Evolutionary conservation across 2,329 filamentous ascomycete species (phyloP), one percentile per base, ranked within the genome.

Genomic region (Fusarium sacchari): DNA sequence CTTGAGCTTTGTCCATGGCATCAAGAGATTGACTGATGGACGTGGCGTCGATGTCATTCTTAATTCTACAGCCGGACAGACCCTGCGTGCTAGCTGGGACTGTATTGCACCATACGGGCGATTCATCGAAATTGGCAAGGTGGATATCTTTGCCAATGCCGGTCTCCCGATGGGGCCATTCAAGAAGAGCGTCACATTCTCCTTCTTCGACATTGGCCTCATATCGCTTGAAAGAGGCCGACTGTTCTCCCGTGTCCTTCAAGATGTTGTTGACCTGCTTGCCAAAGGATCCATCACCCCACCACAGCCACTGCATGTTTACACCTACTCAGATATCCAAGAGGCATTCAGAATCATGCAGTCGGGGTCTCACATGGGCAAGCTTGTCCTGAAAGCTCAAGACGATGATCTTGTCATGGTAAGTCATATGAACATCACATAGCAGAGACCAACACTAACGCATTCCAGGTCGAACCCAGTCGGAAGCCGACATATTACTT

Each of bases 91-190:
- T 4, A 78, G 80, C 1, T 83, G 79, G 80, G 63, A 78, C 22
- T 81, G 78, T 40, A 67, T 84, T 9, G 80, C 82, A 6, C 59
- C 61, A 1, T 79, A 77, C 53, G 81, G 82, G 0, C 71, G 76
- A 5, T 81, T 83, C 39, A 60, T 84, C 2, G 82, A 84, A 65
- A 79, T 83, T 26, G 80, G 80, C 12, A 80, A 78, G 62, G 69
- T 72, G 11, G 80, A 82, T 53, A 79, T 82, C 28, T 57, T 59
- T 7, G 60, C 56, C 44, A 73, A 69, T 40, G 64, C 62, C 0
- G 40, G 58, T 10, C 50, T 76, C 9, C 57, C 65, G 17, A 84
- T 85, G 82, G 62, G 73, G 5, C 79, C 79, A 2, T 85, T 85
- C 55, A 62, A 60, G 8, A 36, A 62, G 30, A 73, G 68, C 37